These are phyloP conservation scores for Neurospora hispaniola DNA, from an alignment of 495 filamentous ascomycete species.

Conservation along the genomic window DNA sequence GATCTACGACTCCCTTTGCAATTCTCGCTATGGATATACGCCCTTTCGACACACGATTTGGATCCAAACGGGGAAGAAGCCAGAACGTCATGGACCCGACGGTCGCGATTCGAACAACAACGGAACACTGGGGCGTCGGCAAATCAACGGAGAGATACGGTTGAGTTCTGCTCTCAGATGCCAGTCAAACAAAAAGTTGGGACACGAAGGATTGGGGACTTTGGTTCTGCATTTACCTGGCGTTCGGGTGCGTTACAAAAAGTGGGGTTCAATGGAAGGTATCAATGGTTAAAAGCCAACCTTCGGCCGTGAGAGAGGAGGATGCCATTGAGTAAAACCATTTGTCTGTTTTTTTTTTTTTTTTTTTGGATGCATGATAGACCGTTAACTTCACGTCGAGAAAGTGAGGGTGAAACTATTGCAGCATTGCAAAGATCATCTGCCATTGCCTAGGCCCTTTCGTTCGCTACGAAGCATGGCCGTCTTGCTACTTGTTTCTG, in stretches of 20 bases:
- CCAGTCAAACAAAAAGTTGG: not conserved
- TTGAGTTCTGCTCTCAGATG: not conserved
- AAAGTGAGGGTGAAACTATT: not conserved
- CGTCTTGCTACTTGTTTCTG: not conserved
- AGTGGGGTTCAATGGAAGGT: not conserved
- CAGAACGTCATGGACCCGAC: not conserved
- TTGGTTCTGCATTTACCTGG: not conserved
- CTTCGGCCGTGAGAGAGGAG: not conserved
- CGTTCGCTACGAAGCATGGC: not conserved
- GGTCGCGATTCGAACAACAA: not conserved
- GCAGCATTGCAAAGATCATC: not conserved
- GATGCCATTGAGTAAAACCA: not conserved
- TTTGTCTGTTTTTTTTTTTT: not conserved
- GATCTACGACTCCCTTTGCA: not conserved
- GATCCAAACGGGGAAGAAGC: not conserved
- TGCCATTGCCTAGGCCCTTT: not conserved
- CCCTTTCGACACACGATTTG: not conserved
- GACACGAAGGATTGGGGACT: not conserved
- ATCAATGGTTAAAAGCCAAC: not conserved
- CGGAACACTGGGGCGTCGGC: not conserved
- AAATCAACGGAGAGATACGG: not conserved
- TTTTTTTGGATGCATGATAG: not conserved
- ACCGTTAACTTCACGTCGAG: not conserved
- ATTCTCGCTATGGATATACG: not conserved
- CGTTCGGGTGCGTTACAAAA: not conserved